A percentile compares a stretch with the other conserved stretches of the same genome.
Evolutionary conservation across 2,329 filamentous ascomycete genomes (phyloP).

Genomic region (Diplodia sapinea): DNA sequence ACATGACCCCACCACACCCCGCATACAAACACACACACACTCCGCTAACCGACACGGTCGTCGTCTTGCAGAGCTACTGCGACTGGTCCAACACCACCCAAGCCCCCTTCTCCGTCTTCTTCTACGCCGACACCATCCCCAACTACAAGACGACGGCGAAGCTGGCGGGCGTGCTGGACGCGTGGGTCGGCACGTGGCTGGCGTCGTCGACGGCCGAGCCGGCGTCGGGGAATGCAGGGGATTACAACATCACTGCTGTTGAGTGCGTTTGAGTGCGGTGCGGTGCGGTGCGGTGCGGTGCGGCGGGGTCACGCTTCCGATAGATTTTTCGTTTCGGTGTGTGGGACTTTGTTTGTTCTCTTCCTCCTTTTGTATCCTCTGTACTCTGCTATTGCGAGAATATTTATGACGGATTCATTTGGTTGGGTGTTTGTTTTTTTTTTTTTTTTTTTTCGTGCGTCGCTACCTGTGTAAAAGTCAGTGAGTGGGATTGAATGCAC

Average conservation of each 20-base stretch:
- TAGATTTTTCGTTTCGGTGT: not conserved
- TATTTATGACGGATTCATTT: not conserved
- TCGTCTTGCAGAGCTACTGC: constrained; percentile 27
- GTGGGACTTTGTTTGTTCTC: not conserved
- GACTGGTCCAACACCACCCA: constrained; percentile 24
- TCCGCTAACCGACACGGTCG: not conserved
- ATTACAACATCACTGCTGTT: constrained; percentile 25
- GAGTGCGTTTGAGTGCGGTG: constrained; percentile 9
- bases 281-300: too few relatives aligned
- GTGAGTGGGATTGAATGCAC: too few relatives aligned
- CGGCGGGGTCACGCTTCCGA: too few relatives aligned
- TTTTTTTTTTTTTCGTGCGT: not conserved
- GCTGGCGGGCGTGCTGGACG: constrained; percentile 15
- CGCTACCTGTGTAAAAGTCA: not conserved
- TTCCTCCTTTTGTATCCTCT: too few relatives aligned
- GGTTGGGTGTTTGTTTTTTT: not conserved
- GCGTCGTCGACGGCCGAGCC: not conserved
- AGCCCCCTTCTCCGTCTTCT: constrained; percentile 26
- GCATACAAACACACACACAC: not conserved
- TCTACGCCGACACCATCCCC: constrained; percentile 30
- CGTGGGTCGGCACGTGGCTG: constrained; percentile 28
- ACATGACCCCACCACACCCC: too few relatives aligned
- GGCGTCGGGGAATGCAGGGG: constrained; percentile 1
- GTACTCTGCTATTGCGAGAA: not conserved
- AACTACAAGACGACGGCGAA: constrained; percentile 14